Evolutionary conservation across 2,329 filamentous ascomycete species (phyloP), one percentile per base, ranked within the genome.

Genomic region (Colletotrichum lentis): DNA sequence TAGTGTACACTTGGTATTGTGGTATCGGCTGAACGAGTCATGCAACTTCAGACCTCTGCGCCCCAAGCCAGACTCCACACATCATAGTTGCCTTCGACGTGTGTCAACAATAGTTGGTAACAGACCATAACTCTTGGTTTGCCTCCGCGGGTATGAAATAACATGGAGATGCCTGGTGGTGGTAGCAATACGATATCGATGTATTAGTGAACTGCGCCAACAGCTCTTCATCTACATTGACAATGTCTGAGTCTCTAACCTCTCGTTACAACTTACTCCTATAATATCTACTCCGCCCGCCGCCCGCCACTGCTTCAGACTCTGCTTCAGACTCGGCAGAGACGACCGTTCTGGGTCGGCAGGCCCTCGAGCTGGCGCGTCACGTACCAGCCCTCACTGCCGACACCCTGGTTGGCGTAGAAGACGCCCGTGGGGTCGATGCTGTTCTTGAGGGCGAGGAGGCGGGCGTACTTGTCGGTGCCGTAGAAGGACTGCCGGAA

Each of bases 401-500:
- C 76, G 2, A 77, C 75, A 10, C 71, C 74, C 18, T 72, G 72
- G 5, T 69, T 71, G 31, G 73, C 73, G 55, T 73, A 77, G 41
- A 79, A 77, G 0, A 78, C 39, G 5, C 65, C 62, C 6, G 69
- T 60, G 3, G 77, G 76, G 22, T 79, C 77, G 39, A 74, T 71
- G 69, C 73, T 73, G 37, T 73, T 70, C 72, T 78, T 79, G 18
- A 76, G 71, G 14, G 70, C 63, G 3, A 73, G 53, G 12, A 78
- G 71, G 6, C 71, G 62, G 11, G 67, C 67, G n/a, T 78, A 78
- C 46, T 74, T 74, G 20, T 74, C 57, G 7, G 55, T 50, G 4
- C 77, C 77, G n/a, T 73, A 78, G 57, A 78, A 79, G 2, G 71
- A 69, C 62, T 75, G 56, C 2, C 67, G 70, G 63, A 75, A 78